Conservation (phyloP, 1,284 basidiomycete genomes). For the Moesziomyces sp. region DNA sequence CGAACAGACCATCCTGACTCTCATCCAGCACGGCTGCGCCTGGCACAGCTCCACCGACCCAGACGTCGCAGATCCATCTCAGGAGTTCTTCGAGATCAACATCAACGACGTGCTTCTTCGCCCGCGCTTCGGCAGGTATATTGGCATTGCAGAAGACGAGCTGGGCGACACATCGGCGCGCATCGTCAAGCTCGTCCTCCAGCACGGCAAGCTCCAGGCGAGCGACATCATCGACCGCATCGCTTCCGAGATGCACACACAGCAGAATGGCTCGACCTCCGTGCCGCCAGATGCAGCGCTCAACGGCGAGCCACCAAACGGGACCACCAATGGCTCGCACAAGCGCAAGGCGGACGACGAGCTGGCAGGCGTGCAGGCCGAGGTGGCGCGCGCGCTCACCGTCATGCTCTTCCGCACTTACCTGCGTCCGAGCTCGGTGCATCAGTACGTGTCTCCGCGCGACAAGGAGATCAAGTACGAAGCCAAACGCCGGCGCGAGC, state of each 20-base stretch:
- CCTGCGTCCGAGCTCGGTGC: slow-evolving; percentile 56
- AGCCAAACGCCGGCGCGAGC: slow-evolving; percentile 46
- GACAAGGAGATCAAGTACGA: slow-evolving; percentile 65
- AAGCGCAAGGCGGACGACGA: slow-evolving; percentile 45
- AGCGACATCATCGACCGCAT: slow-evolving; percentile 77
- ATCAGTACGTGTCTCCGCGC: slow-evolving; percentile 67
- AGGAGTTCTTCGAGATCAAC: slow-evolving; percentile 69
- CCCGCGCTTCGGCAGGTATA: slow-evolving; percentile 70
- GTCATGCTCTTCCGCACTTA: slow-evolving; percentile 54
- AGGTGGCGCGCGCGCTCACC: slow-evolving; percentile 31
- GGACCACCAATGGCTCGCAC: slow-evolving; percentile 17
- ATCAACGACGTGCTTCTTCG: slow-evolving; percentile 66
- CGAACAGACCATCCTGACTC: slow-evolving; percentile 80
- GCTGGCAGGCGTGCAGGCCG: slow-evolving; percentile 3
- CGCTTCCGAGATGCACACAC: slow-evolving; percentile 20
- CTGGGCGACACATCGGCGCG: slow-evolving; percentile 74
- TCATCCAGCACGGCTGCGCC: slow-evolving; percentile 85
- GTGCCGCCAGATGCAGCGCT: slow-evolving; percentile 3
- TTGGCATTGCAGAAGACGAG: slow-evolving; percentile 81
- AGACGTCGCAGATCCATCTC: slow-evolving; percentile 23
- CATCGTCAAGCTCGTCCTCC: slow-evolving; percentile 72
- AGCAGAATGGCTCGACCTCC: slow-evolving; percentile 6
- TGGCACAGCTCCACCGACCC: slow-evolving; percentile 64
- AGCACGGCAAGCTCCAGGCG: slow-evolving; percentile 85
- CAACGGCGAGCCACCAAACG: slow-evolving; percentile 20